A percentile compares a stretch with the other conserved stretches of the same genome.
Conservation (phyloP, 495 filamentous ascomycete genomes). For the Penicillium coffeae region DNA sequence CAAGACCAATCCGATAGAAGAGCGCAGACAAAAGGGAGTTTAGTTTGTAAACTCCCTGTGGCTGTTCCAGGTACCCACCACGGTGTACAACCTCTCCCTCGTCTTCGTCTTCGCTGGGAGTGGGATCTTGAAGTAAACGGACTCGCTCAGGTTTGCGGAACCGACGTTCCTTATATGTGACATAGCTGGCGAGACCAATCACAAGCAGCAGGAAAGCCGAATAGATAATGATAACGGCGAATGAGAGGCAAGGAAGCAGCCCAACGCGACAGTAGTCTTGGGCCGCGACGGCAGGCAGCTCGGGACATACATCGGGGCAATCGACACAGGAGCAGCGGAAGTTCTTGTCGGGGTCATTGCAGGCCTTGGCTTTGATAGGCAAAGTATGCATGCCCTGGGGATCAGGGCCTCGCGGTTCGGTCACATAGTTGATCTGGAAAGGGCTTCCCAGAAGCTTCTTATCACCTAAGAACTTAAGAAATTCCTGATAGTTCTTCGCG, state of each 20-base stretch:
- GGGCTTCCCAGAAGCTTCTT: slow-evolving; percentile 86
- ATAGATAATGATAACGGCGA: slow-evolving; percentile 85
- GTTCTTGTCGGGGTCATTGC: slow-evolving; percentile 78
- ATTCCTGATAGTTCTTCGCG: slow-evolving; percentile 80
- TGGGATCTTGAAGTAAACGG: slow-evolving; percentile 78
- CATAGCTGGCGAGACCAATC: slow-evolving; percentile 64
- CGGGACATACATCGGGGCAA: slow-evolving; percentile 79
- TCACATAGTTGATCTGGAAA: slow-evolving; percentile 93
- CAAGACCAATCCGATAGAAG: slow-evolving; percentile 78
- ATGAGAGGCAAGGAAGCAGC: slow-evolving; percentile 81
- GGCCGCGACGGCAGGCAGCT: slow-evolving; percentile 66
- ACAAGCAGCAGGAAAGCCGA: slow-evolving; percentile 66
- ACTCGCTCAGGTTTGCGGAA: slow-evolving; percentile 73
- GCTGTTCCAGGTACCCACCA: slow-evolving; percentile 64
- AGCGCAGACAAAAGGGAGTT: slow-evolving; percentile 74
- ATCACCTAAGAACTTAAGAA: slow-evolving; percentile 88
- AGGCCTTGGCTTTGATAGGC: slow-evolving; percentile 68
- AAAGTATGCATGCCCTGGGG: slow-evolving; percentile 59
- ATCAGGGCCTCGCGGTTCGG: slow-evolving; percentile 49
- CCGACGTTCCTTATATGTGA: slow-evolving; percentile 67
- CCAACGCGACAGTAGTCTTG: slow-evolving; percentile 76
- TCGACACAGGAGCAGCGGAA: slow-evolving; percentile 93
- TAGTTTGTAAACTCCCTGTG: slow-evolving; percentile 64
- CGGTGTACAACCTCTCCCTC: slow-evolving; percentile 72
- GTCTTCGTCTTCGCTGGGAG: slow-evolving; percentile 84